Evolutionary conservation across 495 filamentous ascomycete species (phyloP).

Genomic region (Penicillium mononematosum): DNA sequence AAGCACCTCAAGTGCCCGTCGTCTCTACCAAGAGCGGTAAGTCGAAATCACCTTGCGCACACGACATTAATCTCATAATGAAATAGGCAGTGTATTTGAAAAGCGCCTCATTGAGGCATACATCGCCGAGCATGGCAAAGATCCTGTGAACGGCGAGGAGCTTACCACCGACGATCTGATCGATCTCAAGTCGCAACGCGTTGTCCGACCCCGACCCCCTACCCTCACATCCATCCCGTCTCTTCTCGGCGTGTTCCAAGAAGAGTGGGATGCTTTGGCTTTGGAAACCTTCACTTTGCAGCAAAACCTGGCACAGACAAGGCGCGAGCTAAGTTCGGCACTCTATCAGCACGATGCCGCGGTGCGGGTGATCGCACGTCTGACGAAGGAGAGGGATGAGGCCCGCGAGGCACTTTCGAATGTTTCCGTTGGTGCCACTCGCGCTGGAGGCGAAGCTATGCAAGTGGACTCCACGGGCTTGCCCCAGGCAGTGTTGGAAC

Average conservation of each 20-base stretch:
- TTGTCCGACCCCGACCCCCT: slow-evolving; percentile 85
- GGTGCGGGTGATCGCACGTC: slow-evolving; percentile 82
- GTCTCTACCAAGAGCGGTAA: slow-evolving; percentile 90
- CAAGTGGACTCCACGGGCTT: slow-evolving; percentile 76
- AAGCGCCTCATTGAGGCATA: slow-evolving; percentile 93
- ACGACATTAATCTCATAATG: slow-evolving; percentile 26
- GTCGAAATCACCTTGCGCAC: slow-evolving; percentile 28
- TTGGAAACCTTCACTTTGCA: slow-evolving; percentile 85
- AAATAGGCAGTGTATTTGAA: slow-evolving; percentile 81
- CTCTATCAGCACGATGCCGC: slow-evolving; percentile 97
- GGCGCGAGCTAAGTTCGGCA: slow-evolving; percentile 89
- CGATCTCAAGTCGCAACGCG: slow-evolving; percentile 75
- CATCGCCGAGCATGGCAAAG: slow-evolving; percentile 89
- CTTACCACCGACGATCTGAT: slow-evolving; percentile 83
- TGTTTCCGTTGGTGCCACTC: slow-evolving; percentile 65
- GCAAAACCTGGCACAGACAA: slow-evolving; percentile 82
- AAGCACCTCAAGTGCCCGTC: slow-evolving; percentile 92
- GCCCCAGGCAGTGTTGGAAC: slow-evolving; percentile 67
- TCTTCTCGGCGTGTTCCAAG: slow-evolving; percentile 94
- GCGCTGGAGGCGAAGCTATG: slow-evolving; percentile 78
- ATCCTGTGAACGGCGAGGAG: slow-evolving; percentile 89
- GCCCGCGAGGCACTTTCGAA: slow-evolving; percentile 88
- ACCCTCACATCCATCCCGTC: slow-evolving; percentile 96
- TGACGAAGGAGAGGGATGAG: slow-evolving; percentile 88
- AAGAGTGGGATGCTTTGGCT: slow-evolving; percentile 95